Evolutionary conservation across 192 early-diverging fungal species (phyloP).

Genomic region (Dimargaris cristalligena): DNA sequence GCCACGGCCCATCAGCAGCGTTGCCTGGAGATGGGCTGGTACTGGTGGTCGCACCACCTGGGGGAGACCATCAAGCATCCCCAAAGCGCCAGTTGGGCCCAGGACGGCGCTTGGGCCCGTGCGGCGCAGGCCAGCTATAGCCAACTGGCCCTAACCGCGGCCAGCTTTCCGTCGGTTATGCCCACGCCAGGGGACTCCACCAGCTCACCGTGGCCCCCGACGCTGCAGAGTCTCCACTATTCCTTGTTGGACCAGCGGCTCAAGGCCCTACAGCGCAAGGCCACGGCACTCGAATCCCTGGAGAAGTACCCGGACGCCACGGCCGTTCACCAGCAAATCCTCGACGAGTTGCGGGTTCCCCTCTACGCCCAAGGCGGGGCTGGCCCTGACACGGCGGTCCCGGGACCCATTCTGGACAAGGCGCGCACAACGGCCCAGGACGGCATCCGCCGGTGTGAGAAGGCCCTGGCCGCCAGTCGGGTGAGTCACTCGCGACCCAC

Average conservation of each 20-base stretch:
- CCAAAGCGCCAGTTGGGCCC: neutral
- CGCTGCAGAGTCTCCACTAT: neutral
- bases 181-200: neutral
- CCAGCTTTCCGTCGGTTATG: neutral
- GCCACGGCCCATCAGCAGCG: conserved; percentile 8
- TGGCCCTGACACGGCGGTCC: conserved; percentile 23
- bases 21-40: conserved; percentile 6
- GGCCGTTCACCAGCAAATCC: conserved; percentile 33
- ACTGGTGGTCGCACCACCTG: conserved; percentile 11
- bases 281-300: conserved; percentile 59
- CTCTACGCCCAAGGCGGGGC: conserved; percentile 12
- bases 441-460: conserved; percentile 38
- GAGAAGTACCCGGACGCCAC: conserved; percentile 67
- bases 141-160: neutral
- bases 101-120: neutral
- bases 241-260: conserved; percentile 33
- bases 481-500: conserved; percentile 6
- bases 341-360: conserved; percentile 17
- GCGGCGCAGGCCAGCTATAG: neutral
- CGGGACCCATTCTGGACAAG: conserved; percentile 18
- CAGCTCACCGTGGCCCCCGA: neutral
- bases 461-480: conserved; percentile 20
- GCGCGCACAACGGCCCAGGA: conserved; percentile 19
- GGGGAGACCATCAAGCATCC: conserved; percentile 2
- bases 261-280: conserved; percentile 62